Evolutionary conservation across 192 early-diverging fungal genomes (phyloP).

Genomic region (Umbelopsis isabellina): DNA sequence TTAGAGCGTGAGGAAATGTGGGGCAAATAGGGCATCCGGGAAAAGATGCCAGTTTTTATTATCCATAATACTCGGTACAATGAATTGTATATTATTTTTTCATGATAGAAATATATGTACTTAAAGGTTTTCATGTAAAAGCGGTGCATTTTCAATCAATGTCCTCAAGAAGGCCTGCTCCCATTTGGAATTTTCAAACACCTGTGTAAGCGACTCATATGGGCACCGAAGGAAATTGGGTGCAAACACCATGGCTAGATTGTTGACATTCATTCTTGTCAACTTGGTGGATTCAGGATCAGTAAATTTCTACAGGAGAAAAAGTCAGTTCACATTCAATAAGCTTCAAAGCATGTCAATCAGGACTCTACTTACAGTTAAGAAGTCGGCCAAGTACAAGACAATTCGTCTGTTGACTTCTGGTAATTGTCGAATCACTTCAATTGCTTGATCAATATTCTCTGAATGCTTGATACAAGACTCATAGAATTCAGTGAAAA

Average conservation of each 20-base stretch:
- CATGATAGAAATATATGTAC: background rate
- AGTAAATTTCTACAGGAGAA: constrained; percentile 62
- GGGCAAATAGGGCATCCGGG: too few species aligned
- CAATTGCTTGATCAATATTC: constrained; percentile 54
- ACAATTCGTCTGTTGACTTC: constrained; percentile 73
- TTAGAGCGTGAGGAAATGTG: background rate
- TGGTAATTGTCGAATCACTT: constrained; percentile 53
- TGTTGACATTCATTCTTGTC: constrained; percentile 91
- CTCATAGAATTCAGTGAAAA: constrained; percentile 79
- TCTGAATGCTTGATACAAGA: constrained; percentile 71
- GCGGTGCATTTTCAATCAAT: constrained; percentile 13
- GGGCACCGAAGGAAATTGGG: constrained; percentile 93
- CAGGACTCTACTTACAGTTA: constrained; percentile 55
- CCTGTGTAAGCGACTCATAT: constrained; percentile 61
- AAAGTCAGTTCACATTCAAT: background rate
- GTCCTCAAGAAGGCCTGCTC: constrained; percentile 42
- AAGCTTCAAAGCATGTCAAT: background rate
- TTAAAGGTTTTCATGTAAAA: constrained; percentile 15
- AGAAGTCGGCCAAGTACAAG: constrained; percentile 79
- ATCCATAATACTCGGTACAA: constrained; percentile 8
- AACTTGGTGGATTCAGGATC: constrained; percentile 67
- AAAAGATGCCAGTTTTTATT: too few species aligned
- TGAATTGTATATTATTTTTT: background rate
- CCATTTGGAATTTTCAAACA: constrained; percentile 58
- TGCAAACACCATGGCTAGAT: constrained; percentile 96